phyloP scores from a whole-genome alignment of 139 green algal genomes.

The Diplosphaera chodatii region DNA sequence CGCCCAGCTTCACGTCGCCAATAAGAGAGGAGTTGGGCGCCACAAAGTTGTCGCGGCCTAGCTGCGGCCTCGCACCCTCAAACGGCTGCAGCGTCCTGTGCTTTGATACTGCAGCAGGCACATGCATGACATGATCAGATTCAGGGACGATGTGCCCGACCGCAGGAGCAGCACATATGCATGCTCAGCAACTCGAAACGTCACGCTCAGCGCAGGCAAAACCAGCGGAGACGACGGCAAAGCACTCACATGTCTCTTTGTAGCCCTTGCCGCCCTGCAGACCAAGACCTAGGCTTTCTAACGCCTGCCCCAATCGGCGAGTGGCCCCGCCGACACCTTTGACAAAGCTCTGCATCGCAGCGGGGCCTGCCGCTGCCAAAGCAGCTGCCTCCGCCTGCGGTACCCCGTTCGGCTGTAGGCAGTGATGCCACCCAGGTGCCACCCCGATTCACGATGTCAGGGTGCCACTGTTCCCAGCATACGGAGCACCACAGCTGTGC shows the following conservation, averaged over 20 bases:
- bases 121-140: not conserved
- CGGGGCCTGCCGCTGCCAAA: too few species aligned
- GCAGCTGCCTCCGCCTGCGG: too few species aligned
- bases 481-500: too few species aligned
- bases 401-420: too few species aligned
- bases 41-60: conserved; percentile 66
- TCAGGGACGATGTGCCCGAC: too few species aligned
- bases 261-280: conserved; percentile 48
- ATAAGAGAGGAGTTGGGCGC: conserved; percentile 84
- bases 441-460: too few species aligned
- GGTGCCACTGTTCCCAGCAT: too few species aligned
- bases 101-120: conserved; percentile 31
- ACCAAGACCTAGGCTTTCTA: conserved; percentile 38
- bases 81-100: conserved; percentile 30
- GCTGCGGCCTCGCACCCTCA: conserved; percentile 30
- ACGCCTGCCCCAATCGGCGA: conserved; percentile 20
- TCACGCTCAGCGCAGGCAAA: too few species aligned
- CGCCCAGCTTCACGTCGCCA: conserved; percentile 84
- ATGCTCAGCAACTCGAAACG: too few species aligned
- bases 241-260: conserved; percentile 48
- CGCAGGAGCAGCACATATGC: too few species aligned
- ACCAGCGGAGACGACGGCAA: too few species aligned
- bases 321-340: conserved; percentile 15
- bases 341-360: not conserved
- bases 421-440: too few species aligned